A percentile compares a stretch with the other conserved stretches of the same genome.
These are phyloP conservation scores for Cryptococcus sp. DNA, from an alignment of 1,284 basidiomycete genomes.

Conservation along the genomic window DNA sequence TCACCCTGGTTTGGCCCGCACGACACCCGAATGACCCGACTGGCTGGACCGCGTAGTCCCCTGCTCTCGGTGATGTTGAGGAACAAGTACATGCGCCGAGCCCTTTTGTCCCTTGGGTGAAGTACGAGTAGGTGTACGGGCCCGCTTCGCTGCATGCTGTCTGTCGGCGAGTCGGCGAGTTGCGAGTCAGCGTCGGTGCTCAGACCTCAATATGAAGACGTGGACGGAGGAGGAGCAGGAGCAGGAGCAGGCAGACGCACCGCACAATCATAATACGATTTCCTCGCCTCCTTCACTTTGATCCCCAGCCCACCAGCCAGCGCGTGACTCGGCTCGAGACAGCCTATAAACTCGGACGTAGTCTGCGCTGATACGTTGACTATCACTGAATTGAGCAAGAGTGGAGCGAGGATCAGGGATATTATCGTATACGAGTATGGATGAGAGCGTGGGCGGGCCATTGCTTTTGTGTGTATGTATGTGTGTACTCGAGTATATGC, in stretches of 20 bases:
- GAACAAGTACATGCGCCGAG: slow-evolving; percentile 6
- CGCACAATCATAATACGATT: slow-evolving; percentile 11
- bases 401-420: no score
- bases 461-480: no score
- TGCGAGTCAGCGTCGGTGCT: no score
- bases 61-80: slow-evolving; percentile 1
- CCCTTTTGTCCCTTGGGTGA: slow-evolving; percentile 6
- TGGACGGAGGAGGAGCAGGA: no score
- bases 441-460: no score
- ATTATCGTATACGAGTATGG: no score
- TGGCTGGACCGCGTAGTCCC: slow-evolving; percentile 9
- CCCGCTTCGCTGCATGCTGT: slow-evolving; percentile 1
- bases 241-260: slow-evolving; percentile 5
- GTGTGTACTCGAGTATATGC: no score
- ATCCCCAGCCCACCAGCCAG: background rate
- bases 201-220: no score
- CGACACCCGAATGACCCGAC: slow-evolving; percentile 11
- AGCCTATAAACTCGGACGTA: slow-evolving; percentile 11
- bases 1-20: slow-evolving; percentile 13
- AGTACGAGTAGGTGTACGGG: slow-evolving; percentile 11
- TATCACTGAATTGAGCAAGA: no score
- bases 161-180: background rate
- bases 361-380: background rate
- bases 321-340: slow-evolving; percentile 2
- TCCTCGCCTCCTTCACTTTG: slow-evolving; percentile 1